A percentile compares a stretch with the other conserved stretches of the same genome.
Conservation (phyloP, 1,139 yeast genomes). For the Yamadazyma friedrichii region DNA sequence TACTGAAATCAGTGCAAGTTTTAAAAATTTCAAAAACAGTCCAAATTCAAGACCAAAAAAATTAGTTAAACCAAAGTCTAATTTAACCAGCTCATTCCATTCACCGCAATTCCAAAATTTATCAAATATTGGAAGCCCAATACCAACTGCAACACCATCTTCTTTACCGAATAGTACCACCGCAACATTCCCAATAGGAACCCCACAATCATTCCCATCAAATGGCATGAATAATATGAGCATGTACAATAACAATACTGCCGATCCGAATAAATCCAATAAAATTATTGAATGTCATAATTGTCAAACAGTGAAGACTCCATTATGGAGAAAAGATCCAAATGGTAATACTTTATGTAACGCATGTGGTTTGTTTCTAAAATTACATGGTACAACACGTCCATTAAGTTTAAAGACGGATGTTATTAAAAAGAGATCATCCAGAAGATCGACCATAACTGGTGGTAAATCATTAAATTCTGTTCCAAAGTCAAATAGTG, state of each 20-base stretch:
- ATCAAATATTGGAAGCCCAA: slow-evolving; percentile 2
- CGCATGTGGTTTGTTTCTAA: slow-evolving; percentile 59
- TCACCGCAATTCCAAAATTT: slow-evolving; percentile 2
- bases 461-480: slow-evolving; percentile 14
- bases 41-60: slow-evolving; percentile 7
- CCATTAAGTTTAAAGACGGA: slow-evolving; percentile 78
- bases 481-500: slow-evolving; percentile 11
- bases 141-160: slow-evolving; percentile 4
- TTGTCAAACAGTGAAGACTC: slow-evolving; percentile 58
- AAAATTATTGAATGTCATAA: slow-evolving; percentile 39
- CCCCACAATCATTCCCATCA: slow-evolving; percentile 1
- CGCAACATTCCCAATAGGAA: not conserved
- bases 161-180: not conserved
- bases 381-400: slow-evolving; percentile 57
- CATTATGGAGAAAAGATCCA: slow-evolving; percentile 58
- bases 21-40: slow-evolving; percentile 5
- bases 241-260: not conserved
- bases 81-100: slow-evolving; percentile 29
- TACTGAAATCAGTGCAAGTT: slow-evolving; percentile 5
- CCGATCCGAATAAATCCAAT: not conserved
- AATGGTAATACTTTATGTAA: slow-evolving; percentile 56
- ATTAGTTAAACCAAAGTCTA: slow-evolving; percentile 24
- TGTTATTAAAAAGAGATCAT: slow-evolving; percentile 75
- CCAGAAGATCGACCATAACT: slow-evolving; percentile 10
- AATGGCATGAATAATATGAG: not conserved